Evolutionary conservation across 306 rosid genomes (phyloP).

Genomic region (Canavalia ensiformis): DNA sequence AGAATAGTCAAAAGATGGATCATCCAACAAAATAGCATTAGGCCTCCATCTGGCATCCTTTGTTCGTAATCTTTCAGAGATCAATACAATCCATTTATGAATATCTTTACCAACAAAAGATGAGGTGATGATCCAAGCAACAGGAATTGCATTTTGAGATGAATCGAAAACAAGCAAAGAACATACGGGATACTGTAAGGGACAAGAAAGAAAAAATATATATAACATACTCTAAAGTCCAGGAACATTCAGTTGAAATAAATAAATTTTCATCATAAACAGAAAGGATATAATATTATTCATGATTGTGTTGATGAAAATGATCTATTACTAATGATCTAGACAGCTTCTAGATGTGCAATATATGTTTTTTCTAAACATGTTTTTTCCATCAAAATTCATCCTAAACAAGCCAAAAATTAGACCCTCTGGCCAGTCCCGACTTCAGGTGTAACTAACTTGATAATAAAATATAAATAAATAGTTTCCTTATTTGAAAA

Average conservation of each 20-base stretch:
- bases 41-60: constrained; percentile 81
- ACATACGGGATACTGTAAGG: constrained; percentile 70
- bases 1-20: constrained; percentile 71
- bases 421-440: constrained; percentile 13
- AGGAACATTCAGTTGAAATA: constrained; percentile 24
- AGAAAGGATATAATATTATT: neutral
- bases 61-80: constrained; percentile 64
- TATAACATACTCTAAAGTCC: constrained; percentile 29
- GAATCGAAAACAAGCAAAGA: constrained; percentile 80
- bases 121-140: constrained; percentile 84
- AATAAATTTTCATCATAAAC: constrained; percentile 10
- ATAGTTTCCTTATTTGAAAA: constrained; percentile 31
- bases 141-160: constrained; percentile 82
- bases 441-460: constrained; percentile 13
- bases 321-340: constrained; percentile 9
- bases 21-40: constrained; percentile 71
- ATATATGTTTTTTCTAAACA: constrained; percentile 19
- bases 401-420: constrained; percentile 1
- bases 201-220: constrained; percentile 30
- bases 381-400: neutral
- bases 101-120: constrained; percentile 64
- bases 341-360: constrained; percentile 23
- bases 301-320: constrained; percentile 30
- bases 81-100: constrained; percentile 75
- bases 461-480: neutral